A percentile compares a stretch with the other conserved stretches of the same genome.
Conservation (phyloP, 2,329 filamentous ascomycete species). For the Myriosclerotinia scirpicola region DNA sequence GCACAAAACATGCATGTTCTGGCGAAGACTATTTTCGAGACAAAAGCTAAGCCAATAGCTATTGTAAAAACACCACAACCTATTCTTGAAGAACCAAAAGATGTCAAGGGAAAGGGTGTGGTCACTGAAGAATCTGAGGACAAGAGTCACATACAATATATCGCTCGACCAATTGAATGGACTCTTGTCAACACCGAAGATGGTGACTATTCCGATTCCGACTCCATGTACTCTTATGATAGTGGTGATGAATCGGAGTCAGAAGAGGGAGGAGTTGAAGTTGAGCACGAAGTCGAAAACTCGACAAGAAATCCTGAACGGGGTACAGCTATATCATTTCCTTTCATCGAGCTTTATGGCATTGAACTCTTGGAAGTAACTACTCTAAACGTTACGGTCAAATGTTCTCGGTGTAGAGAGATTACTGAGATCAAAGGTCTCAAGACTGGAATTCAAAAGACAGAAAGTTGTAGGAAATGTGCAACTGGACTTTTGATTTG, state of each 20-base stretch:
- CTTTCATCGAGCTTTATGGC: conserved; percentile 71
- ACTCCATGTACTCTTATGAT: conserved; percentile 48
- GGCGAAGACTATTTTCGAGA: conserved; percentile 53
- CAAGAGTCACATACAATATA: conserved; percentile 66
- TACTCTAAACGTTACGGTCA: conserved; percentile 67
- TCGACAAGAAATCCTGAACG: conserved; percentile 49
- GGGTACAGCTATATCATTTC: conserved; percentile 78
- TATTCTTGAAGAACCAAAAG: not conserved
- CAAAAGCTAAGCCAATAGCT: conserved; percentile 25
- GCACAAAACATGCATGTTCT: conserved; percentile 68
- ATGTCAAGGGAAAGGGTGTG: conserved; percentile 27
- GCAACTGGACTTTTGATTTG: conserved; percentile 51
- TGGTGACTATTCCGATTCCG: conserved; percentile 47
- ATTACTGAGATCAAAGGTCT: conserved; percentile 67
- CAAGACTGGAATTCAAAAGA: conserved; percentile 54
- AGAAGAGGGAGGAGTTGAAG: conserved; percentile 47
- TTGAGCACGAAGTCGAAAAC: conserved; percentile 42
- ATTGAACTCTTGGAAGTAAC: conserved; percentile 74
- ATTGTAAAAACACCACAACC: conserved; percentile 10
- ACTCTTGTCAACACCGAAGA: conserved; percentile 43
- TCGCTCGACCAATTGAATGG: conserved; percentile 80
- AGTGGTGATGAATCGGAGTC: conserved; percentile 36
- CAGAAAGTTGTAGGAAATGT: conserved; percentile 59
- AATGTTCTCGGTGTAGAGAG: conserved; percentile 78
- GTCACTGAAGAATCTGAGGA: conserved; percentile 43